Evolutionary conservation across 2,329 filamentous ascomycete genomes (phyloP).

Genomic region (Trichoderma aggressivum): DNA sequence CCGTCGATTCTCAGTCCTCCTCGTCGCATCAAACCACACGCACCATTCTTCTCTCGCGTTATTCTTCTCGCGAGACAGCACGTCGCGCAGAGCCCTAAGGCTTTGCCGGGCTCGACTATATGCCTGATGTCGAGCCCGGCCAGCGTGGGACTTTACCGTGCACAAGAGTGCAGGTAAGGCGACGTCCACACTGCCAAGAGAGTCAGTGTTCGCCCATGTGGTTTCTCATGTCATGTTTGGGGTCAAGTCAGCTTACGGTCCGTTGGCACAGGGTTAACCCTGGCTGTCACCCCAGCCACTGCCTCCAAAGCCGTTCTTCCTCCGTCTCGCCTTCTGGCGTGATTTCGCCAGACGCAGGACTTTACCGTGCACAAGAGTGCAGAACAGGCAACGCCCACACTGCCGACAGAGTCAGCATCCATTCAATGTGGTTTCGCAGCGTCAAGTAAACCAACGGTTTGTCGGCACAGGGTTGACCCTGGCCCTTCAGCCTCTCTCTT

Average conservation of each 20-base stretch:
- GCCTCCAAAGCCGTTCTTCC: neutral
- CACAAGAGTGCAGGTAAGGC: neutral
- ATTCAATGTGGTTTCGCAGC: too few relatives aligned
- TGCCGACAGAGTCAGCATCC: neutral
- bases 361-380: neutral
- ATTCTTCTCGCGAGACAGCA: neutral
- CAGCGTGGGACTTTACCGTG: neutral
- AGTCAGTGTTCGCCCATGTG: neutral
- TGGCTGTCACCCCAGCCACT: neutral
- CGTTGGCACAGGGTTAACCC: neutral
- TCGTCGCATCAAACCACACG: neutral
- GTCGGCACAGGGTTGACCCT: too few relatives aligned
- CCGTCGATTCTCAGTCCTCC: neutral
- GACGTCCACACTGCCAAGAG: neutral
- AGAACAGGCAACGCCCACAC: neutral
- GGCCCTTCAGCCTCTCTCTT: constrained; percentile 44
- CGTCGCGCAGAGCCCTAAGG: neutral
- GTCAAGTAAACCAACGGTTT: too few relatives aligned
- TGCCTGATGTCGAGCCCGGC: neutral
- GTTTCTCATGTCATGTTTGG: neutral
- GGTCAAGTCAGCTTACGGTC: neutral
- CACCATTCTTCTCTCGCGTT: too few relatives aligned
- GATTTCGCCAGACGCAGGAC: neutral
- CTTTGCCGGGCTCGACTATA: neutral
- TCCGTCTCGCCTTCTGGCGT: too few relatives aligned